Evolutionary conservation across 768 basidiomycete genomes (phyloP).

Genomic region (Fomitopsis pulvina): DNA sequence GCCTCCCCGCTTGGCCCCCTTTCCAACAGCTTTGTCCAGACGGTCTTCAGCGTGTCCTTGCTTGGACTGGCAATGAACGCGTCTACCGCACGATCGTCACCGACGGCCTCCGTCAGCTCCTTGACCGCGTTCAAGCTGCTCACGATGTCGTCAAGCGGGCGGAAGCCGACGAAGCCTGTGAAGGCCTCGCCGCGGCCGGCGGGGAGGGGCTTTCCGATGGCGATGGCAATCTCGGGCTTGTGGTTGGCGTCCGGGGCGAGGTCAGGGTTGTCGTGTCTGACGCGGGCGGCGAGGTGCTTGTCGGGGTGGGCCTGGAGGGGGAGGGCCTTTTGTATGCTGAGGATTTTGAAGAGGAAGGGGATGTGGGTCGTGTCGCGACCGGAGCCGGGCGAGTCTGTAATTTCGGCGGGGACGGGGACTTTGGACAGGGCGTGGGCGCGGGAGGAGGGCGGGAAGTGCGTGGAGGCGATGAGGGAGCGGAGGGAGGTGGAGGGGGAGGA

Average conservation of each 20-base stretch:
- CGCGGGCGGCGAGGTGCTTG: constrained; percentile 36
- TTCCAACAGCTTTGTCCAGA: constrained; percentile 38
- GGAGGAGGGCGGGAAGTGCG: constrained; percentile 20
- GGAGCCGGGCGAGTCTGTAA: constrained; percentile 19
- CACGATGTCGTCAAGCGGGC: constrained; percentile 38
- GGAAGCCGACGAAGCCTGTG: constrained; percentile 48
- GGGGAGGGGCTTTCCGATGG: constrained; percentile 33
- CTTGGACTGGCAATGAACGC: constrained; percentile 27
- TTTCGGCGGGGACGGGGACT: background rate
- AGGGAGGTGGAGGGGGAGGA: constrained; percentile 21
- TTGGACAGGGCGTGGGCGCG: background rate
- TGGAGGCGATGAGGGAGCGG: constrained; percentile 26
- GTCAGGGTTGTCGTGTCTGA: constrained; percentile 37
- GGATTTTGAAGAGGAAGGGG: constrained; percentile 52
- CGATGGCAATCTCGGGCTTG: constrained; percentile 56
- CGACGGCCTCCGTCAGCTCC: constrained; percentile 37
- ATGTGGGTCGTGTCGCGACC: constrained; percentile 28
- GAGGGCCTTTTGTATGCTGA: constrained; percentile 48
- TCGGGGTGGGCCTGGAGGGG: constrained; percentile 55
- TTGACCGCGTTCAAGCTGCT: constrained; percentile 35
- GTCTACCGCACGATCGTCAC: constrained; percentile 25
- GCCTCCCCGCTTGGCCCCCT: constrained; percentile 22
- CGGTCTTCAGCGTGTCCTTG: constrained; percentile 26
- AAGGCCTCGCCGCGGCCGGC: constrained; percentile 12
- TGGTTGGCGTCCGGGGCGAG: constrained; percentile 43